These are phyloP conservation scores for Blepharisma stoltei DNA, from an alignment of 73 alveolate genomes.

Conservation along the genomic window DNA sequence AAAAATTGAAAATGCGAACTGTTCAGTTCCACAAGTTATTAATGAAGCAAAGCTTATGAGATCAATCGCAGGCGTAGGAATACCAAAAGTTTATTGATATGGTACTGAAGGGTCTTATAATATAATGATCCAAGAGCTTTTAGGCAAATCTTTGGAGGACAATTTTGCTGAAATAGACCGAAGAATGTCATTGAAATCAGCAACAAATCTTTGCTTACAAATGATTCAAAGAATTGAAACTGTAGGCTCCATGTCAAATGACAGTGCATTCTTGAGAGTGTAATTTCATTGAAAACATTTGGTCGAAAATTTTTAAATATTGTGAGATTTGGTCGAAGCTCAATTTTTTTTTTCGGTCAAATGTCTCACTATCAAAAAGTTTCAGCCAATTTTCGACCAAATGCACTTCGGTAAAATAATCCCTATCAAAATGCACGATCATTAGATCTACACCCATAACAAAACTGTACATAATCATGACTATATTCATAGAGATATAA, in stretches of 20 bases:
- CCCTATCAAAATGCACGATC: too few relatives aligned
- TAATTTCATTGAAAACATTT: too few relatives aligned
- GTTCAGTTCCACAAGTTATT: too few relatives aligned
- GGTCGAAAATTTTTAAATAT: too few relatives aligned
- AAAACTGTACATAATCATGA: slow-evolving; percentile 36
- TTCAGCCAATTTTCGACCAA: too few relatives aligned
- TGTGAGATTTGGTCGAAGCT: too few relatives aligned
- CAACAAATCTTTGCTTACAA: slow-evolving; percentile 33
- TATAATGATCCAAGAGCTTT: slow-evolving; percentile 34
- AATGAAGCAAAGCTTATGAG: slow-evolving; percentile 28
- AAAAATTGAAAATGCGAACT: slow-evolving; percentile 55
- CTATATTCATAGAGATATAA: slow-evolving; percentile 71
- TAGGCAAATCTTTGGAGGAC: slow-evolving; percentile 34
- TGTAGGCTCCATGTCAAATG: too few relatives aligned
- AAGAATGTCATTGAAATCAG: slow-evolving; percentile 29
- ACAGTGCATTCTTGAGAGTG: too few relatives aligned
- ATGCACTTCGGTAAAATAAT: too few relatives aligned
- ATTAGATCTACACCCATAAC: too few relatives aligned
- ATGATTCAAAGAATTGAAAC: slow-evolving; percentile 26
- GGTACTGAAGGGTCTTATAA: slow-evolving; percentile 31
- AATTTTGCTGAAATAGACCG: slow-evolving; percentile 6
- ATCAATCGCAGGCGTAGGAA: slow-evolving; percentile 32
- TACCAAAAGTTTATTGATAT: slow-evolving; percentile 34
- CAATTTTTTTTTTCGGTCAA: too few relatives aligned
- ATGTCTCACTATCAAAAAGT: too few relatives aligned